These are phyloP conservation scores for Candida ulmi DNA, from an alignment of 805 yeast species.

Conservation along the genomic window DNA sequence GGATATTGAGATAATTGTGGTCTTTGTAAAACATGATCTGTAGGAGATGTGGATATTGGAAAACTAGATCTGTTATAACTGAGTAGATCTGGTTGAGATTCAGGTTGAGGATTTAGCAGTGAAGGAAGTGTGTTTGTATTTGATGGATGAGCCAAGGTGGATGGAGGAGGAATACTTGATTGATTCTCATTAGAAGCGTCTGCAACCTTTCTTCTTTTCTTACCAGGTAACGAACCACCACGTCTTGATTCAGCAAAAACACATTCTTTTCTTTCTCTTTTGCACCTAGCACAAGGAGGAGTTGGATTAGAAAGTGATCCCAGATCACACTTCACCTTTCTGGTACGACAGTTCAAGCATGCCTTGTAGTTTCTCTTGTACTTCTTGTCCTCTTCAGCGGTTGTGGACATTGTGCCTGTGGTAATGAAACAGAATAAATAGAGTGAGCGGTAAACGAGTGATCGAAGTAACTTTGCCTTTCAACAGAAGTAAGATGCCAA, in stretches of 20 bases:
- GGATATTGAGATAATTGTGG: not conserved
- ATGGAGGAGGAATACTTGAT: not conserved
- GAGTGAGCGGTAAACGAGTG: not conserved
- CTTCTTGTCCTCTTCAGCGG: conserved; percentile 14
- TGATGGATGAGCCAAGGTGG: not conserved
- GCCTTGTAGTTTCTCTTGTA: conserved; percentile 74
- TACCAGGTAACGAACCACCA: conserved; percentile 33
- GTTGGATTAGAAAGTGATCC: conserved; percentile 72
- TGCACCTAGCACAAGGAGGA: conserved; percentile 84
- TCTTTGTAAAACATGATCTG: conserved; percentile 5
- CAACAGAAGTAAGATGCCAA: no score
- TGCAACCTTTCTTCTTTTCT: conserved; percentile 17
- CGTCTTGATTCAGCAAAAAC: conserved; percentile 57
- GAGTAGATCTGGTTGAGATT: not conserved
- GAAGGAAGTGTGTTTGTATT: not conserved
- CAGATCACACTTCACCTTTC: conserved; percentile 83
- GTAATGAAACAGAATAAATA: no score
- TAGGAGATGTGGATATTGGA: conserved; percentile 4
- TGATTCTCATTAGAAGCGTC: not conserved
- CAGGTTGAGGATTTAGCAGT: no score
- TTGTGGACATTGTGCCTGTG: not conserved
- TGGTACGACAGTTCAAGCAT: conserved; percentile 75
- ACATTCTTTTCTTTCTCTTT: conserved; percentile 78
- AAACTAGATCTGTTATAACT: not conserved
- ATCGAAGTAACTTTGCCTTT: no score